Evolutionary conservation across 352 stramenopile genomes (phyloP).

Genomic region (Plasmopara muralis): DNA sequence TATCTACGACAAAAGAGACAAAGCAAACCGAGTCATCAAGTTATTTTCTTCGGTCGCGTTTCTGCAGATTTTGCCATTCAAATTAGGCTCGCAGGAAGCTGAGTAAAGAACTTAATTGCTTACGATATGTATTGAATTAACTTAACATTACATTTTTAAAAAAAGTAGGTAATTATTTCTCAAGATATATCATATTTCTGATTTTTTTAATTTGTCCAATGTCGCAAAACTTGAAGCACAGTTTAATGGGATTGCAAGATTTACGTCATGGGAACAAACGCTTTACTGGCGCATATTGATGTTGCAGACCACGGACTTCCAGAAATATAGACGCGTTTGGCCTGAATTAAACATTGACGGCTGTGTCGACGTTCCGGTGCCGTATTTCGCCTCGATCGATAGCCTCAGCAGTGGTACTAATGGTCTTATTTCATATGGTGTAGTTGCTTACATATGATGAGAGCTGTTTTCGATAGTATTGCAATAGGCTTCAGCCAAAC

Average conservation of each 20-base stretch:
- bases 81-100: too few species aligned
- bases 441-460: not conserved
- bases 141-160: too few species aligned
- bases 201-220: not conserved
- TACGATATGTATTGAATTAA: too few species aligned
- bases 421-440: not conserved
- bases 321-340: not conserved
- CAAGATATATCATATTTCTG: too few species aligned
- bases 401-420: not conserved
- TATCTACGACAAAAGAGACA: too few species aligned
- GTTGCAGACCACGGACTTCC: conserved; percentile 9
- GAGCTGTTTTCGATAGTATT: not conserved
- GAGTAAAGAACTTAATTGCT: too few species aligned
- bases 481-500: not conserved
- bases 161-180: too few species aligned
- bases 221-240: not conserved
- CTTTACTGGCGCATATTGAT: conserved; percentile 5
- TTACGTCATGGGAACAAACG: conserved; percentile 8
- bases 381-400: not conserved
- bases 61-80: too few species aligned
- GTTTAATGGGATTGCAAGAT: not conserved
- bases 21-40: too few species aligned
- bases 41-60: too few species aligned
- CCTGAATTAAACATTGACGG: too few species aligned
- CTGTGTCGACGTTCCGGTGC: not conserved